Evolutionary conservation across 2,329 filamentous ascomycete genomes (phyloP).

Genomic region (Aspergillus fumigatiaffinis): DNA sequence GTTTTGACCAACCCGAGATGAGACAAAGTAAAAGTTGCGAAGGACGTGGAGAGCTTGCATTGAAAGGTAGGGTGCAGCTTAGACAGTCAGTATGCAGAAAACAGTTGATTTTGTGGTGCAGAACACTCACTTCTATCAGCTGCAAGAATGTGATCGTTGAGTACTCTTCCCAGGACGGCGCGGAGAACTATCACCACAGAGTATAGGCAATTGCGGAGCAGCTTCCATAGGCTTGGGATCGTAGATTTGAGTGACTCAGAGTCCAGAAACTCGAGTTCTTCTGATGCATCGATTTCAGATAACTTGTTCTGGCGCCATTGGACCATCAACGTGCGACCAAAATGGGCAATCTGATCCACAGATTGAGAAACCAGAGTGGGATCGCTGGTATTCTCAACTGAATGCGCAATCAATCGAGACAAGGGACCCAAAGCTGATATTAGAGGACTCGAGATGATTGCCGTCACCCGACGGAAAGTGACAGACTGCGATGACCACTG

Average conservation of each 20-base stretch:
- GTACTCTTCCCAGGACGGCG: conserved; percentile 63
- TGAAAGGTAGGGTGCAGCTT: conserved; percentile 62
- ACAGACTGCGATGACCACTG: conserved; percentile 60
- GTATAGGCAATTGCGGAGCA: conserved; percentile 73
- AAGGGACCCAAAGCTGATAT: conserved; percentile 59
- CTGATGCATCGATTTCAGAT: conserved; percentile 65
- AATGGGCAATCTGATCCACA: conserved; percentile 61
- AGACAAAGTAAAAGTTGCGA: conserved; percentile 77
- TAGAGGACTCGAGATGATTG: conserved; percentile 55
- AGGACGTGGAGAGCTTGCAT: conserved; percentile 69
- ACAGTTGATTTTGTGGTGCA: background rate
- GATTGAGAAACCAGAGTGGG: conserved; percentile 38
- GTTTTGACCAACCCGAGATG: conserved; percentile 66
- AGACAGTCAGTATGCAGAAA: conserved; percentile 4
- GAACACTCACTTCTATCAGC: conserved; percentile 46
- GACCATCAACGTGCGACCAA: conserved; percentile 62
- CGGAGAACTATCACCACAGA: conserved; percentile 71
- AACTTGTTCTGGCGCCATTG: conserved; percentile 74
- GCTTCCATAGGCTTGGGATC: conserved; percentile 67
- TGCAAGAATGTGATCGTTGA: conserved; percentile 55
- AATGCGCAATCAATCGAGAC: conserved; percentile 59
- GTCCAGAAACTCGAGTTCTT: conserved; percentile 61
- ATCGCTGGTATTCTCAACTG: conserved; percentile 55
- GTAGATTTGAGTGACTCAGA: conserved; percentile 63
- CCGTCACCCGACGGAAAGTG: conserved; percentile 56